These are phyloP conservation scores for Hymenoscyphus salicellus DNA, from an alignment of 2,329 filamentous ascomycete genomes.

Conservation along the genomic window DNA sequence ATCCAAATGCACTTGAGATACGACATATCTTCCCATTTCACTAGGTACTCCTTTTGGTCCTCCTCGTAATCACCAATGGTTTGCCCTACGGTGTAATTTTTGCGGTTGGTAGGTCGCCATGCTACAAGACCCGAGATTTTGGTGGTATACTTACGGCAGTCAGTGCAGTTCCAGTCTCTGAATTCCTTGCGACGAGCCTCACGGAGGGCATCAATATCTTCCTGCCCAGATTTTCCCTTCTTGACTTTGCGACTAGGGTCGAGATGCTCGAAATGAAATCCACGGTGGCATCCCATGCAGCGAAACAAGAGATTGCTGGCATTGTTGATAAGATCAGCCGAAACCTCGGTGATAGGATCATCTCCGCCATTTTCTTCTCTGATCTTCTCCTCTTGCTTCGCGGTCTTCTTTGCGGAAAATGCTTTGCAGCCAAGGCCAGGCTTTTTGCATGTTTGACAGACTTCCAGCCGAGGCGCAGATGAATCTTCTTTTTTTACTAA, in stretches of 20 bases:
- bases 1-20: constrained; percentile 85
- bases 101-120: constrained; percentile 71
- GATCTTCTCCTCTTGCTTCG: constrained; percentile 79
- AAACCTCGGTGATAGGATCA: constrained; percentile 70
- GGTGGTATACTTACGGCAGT: constrained; percentile 62
- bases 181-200: constrained; percentile 70
- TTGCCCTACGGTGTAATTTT: constrained; percentile 52
- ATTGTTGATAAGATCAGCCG: constrained; percentile 68
- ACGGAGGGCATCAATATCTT: constrained; percentile 49
- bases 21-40: constrained; percentile 81
- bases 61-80: constrained; percentile 58
- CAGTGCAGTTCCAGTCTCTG: constrained; percentile 73
- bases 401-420: constrained; percentile 69
- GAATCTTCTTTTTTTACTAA: constrained; percentile 64
- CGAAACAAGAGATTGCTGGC: constrained; percentile 75
- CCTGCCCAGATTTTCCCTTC: constrained; percentile 36
- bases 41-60: constrained; percentile 83
- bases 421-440: constrained; percentile 68
- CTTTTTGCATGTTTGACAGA: constrained; percentile 67
- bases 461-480: constrained; percentile 65
- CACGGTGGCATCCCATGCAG: constrained; percentile 72
- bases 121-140: constrained; percentile 80
- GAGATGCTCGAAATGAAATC: constrained; percentile 82
- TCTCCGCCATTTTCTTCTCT: constrained; percentile 73
- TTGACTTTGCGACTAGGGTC: constrained; percentile 40